Conservation (phyloP, 805 yeast species). For the Myxozyma sirexii region DNA sequence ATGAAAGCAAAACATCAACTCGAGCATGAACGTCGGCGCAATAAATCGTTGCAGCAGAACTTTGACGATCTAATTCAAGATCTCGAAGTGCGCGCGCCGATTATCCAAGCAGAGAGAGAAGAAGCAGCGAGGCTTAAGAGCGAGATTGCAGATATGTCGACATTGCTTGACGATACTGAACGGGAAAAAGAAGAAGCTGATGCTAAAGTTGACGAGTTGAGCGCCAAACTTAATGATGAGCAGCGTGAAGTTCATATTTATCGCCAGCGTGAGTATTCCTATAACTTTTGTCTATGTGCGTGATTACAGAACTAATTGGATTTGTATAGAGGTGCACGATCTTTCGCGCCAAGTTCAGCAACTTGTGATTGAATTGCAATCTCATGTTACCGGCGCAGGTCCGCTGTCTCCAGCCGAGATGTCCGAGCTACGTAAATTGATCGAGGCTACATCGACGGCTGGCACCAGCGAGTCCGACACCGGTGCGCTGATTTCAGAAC, state of each 20-base stretch:
- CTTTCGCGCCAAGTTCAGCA: constrained; percentile 81
- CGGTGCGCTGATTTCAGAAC: constrained; percentile 66
- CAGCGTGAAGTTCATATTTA: constrained; percentile 40
- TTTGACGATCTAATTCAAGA: constrained; percentile 72
- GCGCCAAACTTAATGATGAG: constrained; percentile 42
- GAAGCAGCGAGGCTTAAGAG: constrained; percentile 59
- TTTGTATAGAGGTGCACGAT: constrained; percentile 57
- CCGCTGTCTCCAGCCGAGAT: constrained; percentile 69
- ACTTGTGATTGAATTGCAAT: constrained; percentile 60
- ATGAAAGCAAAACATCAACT: constrained; percentile 66
- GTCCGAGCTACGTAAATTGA: constrained; percentile 49
- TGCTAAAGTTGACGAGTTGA: constrained; percentile 42
- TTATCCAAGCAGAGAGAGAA: constrained; percentile 65
- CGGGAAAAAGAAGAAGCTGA: constrained; percentile 45
- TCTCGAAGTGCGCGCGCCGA: constrained; percentile 76
- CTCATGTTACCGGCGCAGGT: constrained; percentile 58
- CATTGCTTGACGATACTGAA: constrained; percentile 50
- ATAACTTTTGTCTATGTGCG: not conserved
- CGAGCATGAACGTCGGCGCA: constrained; percentile 68
- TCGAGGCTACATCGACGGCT: constrained; percentile 41
- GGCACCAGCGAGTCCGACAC: constrained; percentile 60
- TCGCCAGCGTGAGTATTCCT: constrained; percentile 26
- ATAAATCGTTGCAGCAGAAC: constrained; percentile 68
- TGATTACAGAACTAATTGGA: constrained; percentile 43
- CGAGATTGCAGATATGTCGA: constrained; percentile 57